Base-by-base conservation (phyloP, 345 rosid genomes). In the Linum usitatissimum region DNA sequence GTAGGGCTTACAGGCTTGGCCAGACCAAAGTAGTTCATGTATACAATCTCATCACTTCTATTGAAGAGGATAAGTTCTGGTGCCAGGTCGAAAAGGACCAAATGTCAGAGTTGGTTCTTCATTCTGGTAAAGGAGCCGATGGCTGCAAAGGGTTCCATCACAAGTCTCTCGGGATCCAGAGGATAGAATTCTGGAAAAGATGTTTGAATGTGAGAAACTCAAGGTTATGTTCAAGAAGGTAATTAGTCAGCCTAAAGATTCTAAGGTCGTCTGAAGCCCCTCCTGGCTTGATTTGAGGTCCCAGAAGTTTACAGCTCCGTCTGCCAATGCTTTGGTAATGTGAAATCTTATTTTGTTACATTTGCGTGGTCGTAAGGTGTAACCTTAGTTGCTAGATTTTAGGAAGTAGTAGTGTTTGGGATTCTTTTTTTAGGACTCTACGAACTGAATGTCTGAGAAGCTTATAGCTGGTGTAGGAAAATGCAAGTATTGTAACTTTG, bases 1-100 rank as follows among this genome's bases (percentile, higher is more conserved):
- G 91, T 42, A 81, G 91, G 0, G 95, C 90, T 9, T 85, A 76
- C 67, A 77, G 96, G 63, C 76, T 83, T 17, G 96, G 98, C 0
- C 95, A 92, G 73, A 72, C 76, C 65, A 77, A 71, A 10, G 66
- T 81, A 31, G 98, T 92, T 3, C 68, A 82, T 66, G 63, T 77
- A 6, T 92, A 89, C 68, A 93, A 84, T 70, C 84, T 92, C 28
- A 71, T 92, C 53, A 71, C 71, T 4, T 76, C 72, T 1, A 45
- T 64, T 20, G 96, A 92, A 65, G 75, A 71, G 58, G 67, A 67
- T 0, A 92, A 86, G 63, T 81, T 78, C 20, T 51, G 69, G 45
- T 69, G 68, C 55, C 91, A 92, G 60, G 79, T 71, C 0, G 42
- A 60, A 68, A 92, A 89, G 68, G 80, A 81, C 19, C 61, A 76